Evolutionary conservation across 2,329 filamentous ascomycete genomes (phyloP), one percentile per base, ranked within the genome.

Genomic region (Fusarium hostae): DNA sequence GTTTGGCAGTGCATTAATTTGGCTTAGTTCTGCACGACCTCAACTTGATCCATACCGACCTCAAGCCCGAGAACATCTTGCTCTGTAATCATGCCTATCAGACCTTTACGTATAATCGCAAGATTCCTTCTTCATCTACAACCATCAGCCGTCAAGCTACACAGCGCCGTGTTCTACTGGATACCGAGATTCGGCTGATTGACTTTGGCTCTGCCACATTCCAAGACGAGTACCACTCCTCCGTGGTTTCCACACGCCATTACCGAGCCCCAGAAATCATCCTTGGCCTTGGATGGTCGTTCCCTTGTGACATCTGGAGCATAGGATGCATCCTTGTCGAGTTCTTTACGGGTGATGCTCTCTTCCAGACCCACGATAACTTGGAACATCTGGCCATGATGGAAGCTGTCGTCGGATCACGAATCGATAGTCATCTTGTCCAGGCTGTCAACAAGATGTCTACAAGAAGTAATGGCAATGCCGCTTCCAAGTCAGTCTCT

Each of bases 1-100:
- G 7, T 20, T 22, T 41, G 30, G 8, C 24, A 34, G 7, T 26
- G n/a, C 32, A 37, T 73, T 78, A 43, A 79, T 68, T 39, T 54
- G 26, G 16, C 32, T 1, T 37, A 97, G 94, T 98, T 81, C 86
- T 99, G 26, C 96, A 99, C 79, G 96, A 99, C 82, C 88, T 99
- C 22, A 97, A 98, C 80, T 88, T 99, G 72, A 98, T 99, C 68
- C 96, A 99, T 80, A 99, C 96, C 13, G 90, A 92, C 78, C 81
- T 92, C 51, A 92, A 92, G 78, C 90, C 90, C 0, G 90, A 92
- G 77, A 92, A 92, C 74, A 92, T 92, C 68, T 84, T 92, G 32
- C 84, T 92, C 15, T 90, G 89, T 70, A 86, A 91, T 69, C 89
- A 86, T 73, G 82, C 85, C 6, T 92, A 91, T 71, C 90, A 92